Conservation (phyloP, 768 basidiomycete genomes). For the Boletus bicolor region DNA sequence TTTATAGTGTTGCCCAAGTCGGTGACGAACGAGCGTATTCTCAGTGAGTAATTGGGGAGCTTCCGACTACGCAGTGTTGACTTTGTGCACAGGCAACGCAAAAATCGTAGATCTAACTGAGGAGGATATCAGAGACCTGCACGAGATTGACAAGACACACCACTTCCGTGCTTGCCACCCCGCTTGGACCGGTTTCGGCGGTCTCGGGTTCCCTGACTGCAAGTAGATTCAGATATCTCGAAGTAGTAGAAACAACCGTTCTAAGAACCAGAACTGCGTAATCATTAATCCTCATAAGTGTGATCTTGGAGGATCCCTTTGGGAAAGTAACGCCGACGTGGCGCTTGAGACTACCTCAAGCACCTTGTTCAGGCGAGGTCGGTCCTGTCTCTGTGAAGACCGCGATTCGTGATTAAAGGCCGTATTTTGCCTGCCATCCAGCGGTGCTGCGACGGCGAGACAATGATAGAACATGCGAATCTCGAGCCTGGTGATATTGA, state of each 20-base stretch:
- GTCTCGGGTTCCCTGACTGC: slow-evolving; percentile 60
- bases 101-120: slow-evolving; percentile 58
- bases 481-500: neutral
- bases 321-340: neutral
- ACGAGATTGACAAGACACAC: slow-evolving; percentile 54
- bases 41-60: slow-evolving; percentile 33
- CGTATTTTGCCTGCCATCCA: neutral
- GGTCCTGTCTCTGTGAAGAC: neutral
- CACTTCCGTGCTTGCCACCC: slow-evolving; percentile 68
- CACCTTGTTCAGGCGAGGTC: slow-evolving; percentile 13
- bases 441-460: neutral
- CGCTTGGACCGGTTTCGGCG: slow-evolving; percentile 59
- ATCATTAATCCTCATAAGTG: neutral
- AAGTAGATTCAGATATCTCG: slow-evolving; percentile 19
- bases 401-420: neutral
- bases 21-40: slow-evolving; percentile 65
- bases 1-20: slow-evolving; percentile 67
- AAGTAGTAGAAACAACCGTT: neutral
- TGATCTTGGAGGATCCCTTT: neutral
- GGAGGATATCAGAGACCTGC: slow-evolving; percentile 58
- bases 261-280: neutral
- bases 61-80: neutral
- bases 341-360: neutral
- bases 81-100: slow-evolving; percentile 44
- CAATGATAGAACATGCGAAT: neutral